phyloP scores from a whole-genome alignment of 192 early-diverging fungal species.

The Diversispora eburnea region DNA sequence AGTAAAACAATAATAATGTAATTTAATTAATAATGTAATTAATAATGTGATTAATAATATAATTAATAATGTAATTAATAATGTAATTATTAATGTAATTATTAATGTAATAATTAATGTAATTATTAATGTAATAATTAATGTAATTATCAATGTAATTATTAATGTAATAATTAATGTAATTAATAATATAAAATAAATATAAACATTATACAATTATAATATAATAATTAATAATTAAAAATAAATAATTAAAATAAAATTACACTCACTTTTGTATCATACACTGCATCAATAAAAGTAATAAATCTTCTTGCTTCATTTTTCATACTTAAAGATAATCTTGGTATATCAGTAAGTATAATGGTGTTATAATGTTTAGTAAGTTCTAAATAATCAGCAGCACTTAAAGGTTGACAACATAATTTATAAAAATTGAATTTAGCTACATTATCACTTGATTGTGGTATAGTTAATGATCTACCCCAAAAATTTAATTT shows the following conservation, averaged over 20 bases:
- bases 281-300: conserved; percentile 89
- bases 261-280: conserved; percentile 45
- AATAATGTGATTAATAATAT: too few relatives aligned
- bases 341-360: conserved; percentile 70
- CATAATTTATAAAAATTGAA: conserved; percentile 71
- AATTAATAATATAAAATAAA: too few relatives aligned
- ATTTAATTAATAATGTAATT: background rate
- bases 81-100: too few relatives aligned
- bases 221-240: background rate
- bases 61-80: too few relatives aligned
- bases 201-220: too few relatives aligned
- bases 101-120: too few relatives aligned
- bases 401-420: conserved; percentile 63
- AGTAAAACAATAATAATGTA: background rate
- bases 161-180: background rate
- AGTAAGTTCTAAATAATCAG: conserved; percentile 87
- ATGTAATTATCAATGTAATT: too few relatives aligned
- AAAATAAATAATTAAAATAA: background rate
- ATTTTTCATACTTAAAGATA: conserved; percentile 57
- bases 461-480: conserved; percentile 59
- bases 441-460: conserved; percentile 65
- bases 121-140: background rate
- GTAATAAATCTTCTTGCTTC: conserved; percentile 93
- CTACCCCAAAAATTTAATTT: conserved; percentile 74
- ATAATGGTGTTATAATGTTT: conserved; percentile 71